Conservation (phyloP, 2,329 filamentous ascomycete genomes). For the Colletotrichum caudatum region DNA sequence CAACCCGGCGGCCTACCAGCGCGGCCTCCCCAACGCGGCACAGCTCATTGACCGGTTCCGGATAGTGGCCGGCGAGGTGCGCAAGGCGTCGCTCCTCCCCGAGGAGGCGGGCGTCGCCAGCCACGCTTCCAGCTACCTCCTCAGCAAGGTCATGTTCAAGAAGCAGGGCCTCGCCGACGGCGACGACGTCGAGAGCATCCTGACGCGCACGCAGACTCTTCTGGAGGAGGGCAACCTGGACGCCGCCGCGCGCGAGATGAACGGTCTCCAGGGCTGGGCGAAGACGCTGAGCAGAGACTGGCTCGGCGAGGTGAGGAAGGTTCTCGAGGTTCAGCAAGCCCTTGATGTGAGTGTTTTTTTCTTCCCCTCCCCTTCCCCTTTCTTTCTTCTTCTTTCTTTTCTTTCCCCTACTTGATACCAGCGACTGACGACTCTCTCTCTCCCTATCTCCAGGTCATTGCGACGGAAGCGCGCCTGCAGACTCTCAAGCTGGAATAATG, state of each 20-base stretch:
- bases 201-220: conserved; percentile 88
- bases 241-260: conserved; percentile 93
- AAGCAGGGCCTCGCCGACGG: conserved; percentile 88
- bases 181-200: conserved; percentile 92
- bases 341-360: conserved; percentile 80
- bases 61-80: conserved; percentile 89
- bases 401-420: not conserved
- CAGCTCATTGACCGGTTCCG: conserved; percentile 97
- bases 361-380: too few species aligned
- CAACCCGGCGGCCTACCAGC: conserved; percentile 93
- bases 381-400: too few species aligned
- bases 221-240: conserved; percentile 95
- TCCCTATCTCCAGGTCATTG: conserved; percentile 74
- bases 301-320: conserved; percentile 89
- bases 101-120: conserved; percentile 95
- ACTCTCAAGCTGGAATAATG: conserved; percentile 84
- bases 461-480: conserved; percentile 89
- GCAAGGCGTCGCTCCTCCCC: conserved; percentile 92
- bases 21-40: conserved; percentile 83
- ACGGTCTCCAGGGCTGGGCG: conserved; percentile 90
- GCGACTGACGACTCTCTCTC: not conserved
- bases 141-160: conserved; percentile 97
- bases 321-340: conserved; percentile 95
- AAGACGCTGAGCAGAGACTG: conserved; percentile 95
- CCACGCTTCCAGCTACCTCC: conserved; percentile 88